Evolutionary conservation across 352 stramenopile genomes (phyloP), one percentile per base, ranked within the genome.

Genomic region (Blastocystis sp.): DNA sequence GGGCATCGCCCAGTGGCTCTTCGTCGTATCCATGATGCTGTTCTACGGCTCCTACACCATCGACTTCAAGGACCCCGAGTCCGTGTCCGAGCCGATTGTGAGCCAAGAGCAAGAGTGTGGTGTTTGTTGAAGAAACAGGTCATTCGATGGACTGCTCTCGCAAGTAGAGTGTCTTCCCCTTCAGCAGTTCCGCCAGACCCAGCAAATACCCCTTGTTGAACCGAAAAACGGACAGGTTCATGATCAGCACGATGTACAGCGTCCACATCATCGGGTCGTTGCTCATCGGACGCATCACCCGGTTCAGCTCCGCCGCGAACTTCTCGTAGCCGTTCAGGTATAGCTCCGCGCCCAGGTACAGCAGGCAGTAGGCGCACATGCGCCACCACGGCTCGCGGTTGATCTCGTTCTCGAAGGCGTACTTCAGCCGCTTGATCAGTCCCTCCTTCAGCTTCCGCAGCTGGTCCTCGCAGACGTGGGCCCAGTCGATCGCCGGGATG

Each of bases 1-100:
- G 17, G 78, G 78, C 65, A 60, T 88, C 21, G 40, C 61, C 17
- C 78, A 88, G 64, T 88, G 78, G 78, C 28, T 88, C 2, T 88
- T 88, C 45, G 78, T 88, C 19, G 45, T 52, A 2, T 64, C 64
- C 10, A 88, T 88, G 78, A 88, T 88, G 43, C 3, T 88, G 14
- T 88, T 76, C 38, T 88, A 52, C 28, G 40, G n/a, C 19, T 79
- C 64, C 52, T 88, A 88, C 45, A 41, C 78, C 14, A 65, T 65
- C 43, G 78, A 88, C 53, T 88, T 88, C 41, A 10, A 64, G 52
- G 65, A 65, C 38, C 5, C 5, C 48, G 48, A 56, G 48, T 56
- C 48, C 14, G 48, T 56, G 48, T 7, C 5, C 5, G 48, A 56
- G 14, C 48, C 48, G 48, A 56, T 56, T 14, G 48, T 56, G 5